Conservation (phyloP, 306 rosid genomes). For the Ceratonia siliqua region DNA sequence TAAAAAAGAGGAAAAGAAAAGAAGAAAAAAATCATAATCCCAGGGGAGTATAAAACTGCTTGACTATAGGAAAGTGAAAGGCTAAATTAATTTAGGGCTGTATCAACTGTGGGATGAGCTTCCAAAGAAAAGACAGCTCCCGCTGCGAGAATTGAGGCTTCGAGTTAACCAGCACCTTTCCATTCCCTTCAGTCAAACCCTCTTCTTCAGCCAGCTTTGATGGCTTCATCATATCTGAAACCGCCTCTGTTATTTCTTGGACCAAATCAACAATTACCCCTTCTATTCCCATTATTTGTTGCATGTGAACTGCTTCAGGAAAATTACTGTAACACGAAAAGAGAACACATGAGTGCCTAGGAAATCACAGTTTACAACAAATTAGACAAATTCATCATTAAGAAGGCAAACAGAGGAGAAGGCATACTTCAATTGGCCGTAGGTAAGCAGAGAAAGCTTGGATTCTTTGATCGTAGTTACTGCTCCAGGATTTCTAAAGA, state of each 20-base stretch:
- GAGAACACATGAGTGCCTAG: not conserved
- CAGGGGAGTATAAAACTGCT: too few relatives aligned
- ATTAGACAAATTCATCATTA: too few relatives aligned
- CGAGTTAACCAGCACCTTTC: constrained; percentile 38
- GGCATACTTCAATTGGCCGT: constrained; percentile 77
- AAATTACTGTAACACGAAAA: constrained; percentile 66
- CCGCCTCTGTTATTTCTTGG: constrained; percentile 70
- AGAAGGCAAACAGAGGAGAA: not conserved
- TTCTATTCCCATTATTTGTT: constrained; percentile 85
- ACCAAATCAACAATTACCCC: constrained; percentile 94
- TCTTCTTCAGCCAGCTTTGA: constrained; percentile 39
- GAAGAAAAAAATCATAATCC: too few relatives aligned
- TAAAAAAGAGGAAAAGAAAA: not conserved
- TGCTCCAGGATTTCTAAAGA: constrained; percentile 74
- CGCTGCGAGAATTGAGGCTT: constrained; percentile 76
- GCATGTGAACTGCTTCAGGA: constrained; percentile 87
- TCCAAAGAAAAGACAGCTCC: constrained; percentile 81
- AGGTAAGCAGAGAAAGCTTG: constrained; percentile 73
- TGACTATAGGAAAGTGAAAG: not conserved
- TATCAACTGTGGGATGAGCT: constrained; percentile 82
- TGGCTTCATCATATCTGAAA: constrained; percentile 64
- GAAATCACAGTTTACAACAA: not conserved
- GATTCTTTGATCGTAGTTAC: constrained; percentile 71
- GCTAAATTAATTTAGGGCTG: constrained; percentile 19
- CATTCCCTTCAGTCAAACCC: constrained; percentile 41